These are phyloP conservation scores for Lactifluus echinatus DNA, from an alignment of 768 basidiomycete species.

Conservation along the genomic window DNA sequence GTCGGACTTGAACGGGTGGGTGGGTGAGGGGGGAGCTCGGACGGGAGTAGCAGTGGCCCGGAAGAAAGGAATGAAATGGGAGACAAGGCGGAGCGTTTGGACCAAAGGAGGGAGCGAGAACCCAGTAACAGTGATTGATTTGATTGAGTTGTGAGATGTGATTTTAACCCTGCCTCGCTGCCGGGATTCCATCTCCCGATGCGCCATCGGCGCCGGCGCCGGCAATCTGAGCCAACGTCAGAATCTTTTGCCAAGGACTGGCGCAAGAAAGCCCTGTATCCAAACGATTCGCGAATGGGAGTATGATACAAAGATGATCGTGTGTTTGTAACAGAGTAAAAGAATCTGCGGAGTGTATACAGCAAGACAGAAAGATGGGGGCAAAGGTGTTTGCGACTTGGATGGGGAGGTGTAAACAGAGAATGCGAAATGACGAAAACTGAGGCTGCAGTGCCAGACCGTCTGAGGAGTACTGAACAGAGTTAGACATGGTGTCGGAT, in stretches of 20 bases:
- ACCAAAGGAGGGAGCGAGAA: background rate
- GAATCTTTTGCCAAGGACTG: background rate
- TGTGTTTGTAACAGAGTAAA: constrained; percentile 10
- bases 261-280: background rate
- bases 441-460: background rate
- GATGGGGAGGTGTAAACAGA: background rate
- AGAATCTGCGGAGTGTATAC: constrained; percentile 1
- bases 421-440: background rate
- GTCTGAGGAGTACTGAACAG: background rate
- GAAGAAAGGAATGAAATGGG: background rate
- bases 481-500: constrained; percentile 7
- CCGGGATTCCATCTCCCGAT: background rate
- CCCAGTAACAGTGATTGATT: too few species aligned
- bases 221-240: background rate
- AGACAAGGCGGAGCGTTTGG: background rate
- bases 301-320: constrained; percentile 9
- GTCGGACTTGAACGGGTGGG: background rate
- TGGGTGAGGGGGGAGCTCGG: background rate
- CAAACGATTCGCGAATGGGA: background rate
- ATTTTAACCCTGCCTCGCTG: background rate
- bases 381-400: background rate
- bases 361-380: background rate
- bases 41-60: too few species aligned
- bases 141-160: background rate
- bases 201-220: background rate